These are phyloP conservation scores for Tilletia horrida DNA, from an alignment of 1,284 basidiomycete species.

Conservation along the genomic window DNA sequence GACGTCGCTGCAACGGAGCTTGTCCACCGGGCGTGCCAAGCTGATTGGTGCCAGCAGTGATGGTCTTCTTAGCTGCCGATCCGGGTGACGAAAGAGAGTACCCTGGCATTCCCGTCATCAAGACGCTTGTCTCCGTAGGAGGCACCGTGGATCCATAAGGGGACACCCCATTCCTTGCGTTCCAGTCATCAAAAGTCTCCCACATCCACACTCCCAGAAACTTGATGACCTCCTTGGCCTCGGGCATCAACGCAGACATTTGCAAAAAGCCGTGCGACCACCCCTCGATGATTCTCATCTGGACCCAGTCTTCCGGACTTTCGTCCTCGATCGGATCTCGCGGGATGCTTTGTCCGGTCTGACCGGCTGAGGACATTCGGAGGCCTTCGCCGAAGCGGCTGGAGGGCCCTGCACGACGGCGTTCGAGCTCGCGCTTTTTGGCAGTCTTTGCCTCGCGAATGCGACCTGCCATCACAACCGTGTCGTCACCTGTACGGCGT, in stretches of 20 bases:
- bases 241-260: slow-evolving; percentile 82
- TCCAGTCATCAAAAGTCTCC: slow-evolving; percentile 65
- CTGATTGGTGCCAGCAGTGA: neutral
- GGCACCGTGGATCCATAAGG: neutral
- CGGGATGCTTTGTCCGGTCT: slow-evolving; percentile 49
- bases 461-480: slow-evolving; percentile 84
- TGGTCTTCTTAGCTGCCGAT: neutral
- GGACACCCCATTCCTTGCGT: slow-evolving; percentile 28
- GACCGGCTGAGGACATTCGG: slow-evolving; percentile 57
- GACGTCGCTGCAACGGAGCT: slow-evolving; percentile 8
- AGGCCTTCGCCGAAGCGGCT: slow-evolving; percentile 57
- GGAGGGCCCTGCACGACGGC: slow-evolving; percentile 48
- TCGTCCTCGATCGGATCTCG: slow-evolving; percentile 63
- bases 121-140: slow-evolving; percentile 14
- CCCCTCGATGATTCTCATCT: slow-evolving; percentile 63
- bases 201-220: slow-evolving; percentile 92
- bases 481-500: slow-evolving; percentile 22
- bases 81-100: slow-evolving; percentile 1
- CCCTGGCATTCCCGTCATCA: slow-evolving; percentile 22
- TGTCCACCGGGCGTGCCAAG: neutral
- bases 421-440: slow-evolving; percentile 61
- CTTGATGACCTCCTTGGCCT: slow-evolving; percentile 74
- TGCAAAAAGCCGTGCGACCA: slow-evolving; percentile 60
- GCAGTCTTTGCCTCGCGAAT: slow-evolving; percentile 81
- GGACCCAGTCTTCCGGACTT: slow-evolving; percentile 88